Base-by-base conservation (phyloP, 2,329 filamentous ascomycete species). In the Arachnomyces sp. region DNA sequence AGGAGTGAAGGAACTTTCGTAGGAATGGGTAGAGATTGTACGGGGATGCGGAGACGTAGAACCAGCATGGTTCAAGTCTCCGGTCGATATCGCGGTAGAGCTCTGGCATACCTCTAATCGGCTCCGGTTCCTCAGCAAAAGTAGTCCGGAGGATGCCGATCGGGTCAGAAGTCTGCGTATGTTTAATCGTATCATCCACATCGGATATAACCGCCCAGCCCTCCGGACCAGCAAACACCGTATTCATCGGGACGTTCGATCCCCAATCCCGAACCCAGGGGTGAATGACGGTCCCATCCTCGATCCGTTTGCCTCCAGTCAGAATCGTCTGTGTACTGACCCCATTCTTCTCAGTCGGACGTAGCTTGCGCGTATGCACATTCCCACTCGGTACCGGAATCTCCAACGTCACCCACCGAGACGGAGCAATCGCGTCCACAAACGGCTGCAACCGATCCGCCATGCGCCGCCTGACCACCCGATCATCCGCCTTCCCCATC, bases 1-100 rank as follows among this genome's bases (percentile, higher is more conserved):
- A 67, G 2, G 71, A 59, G 39, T 80, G 67, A 28, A 87, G 73
- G 64, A 96, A 96, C 1, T 72, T 61, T 41, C 75, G 80, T 16
- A 96, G 73, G 63, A 95, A 92, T 0, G 86, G 84, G 56, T 95
- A 95, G 7, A 96, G 75, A 52, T 93, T 95, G 69, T 95, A 95
- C 0, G 90, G 90, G 0, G 88, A 94, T 0, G 90, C 89, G 0
- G 86, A 93, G 34, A 96, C 75, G 62, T 96, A 96, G 69, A 94
- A 95, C 74, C 86, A 95, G 0, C 87, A 77, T 1, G 87, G 82
- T 7, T 73, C 70, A 7, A 79, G 65, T 31, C 66, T 61, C 11
- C 58, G 57, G 33, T 80, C 68, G 8, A 94, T 71, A 40, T 81
- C 72, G 15, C 68, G 64, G 66, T 95, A 95, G 1, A 95, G 73